Evolutionary conservation across 192 early-diverging fungal species (phyloP), one percentile per base, ranked within the genome.

Genomic region (Linderina pennispora): DNA sequence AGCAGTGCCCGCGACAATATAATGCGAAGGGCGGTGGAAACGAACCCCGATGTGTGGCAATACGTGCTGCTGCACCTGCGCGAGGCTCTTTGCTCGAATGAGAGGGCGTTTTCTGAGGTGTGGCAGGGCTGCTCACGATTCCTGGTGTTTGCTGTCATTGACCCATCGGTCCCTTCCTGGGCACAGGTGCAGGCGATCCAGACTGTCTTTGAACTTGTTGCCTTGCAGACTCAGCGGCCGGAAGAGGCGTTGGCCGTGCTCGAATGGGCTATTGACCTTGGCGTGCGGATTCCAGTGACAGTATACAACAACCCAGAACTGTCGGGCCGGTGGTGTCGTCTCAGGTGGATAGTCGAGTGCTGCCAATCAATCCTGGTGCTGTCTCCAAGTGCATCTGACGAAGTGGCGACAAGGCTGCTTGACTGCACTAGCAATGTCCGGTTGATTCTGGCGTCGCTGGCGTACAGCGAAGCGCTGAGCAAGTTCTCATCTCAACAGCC

Each of bases 121-220:
- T 63, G 61, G 61, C 21, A 0, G 2, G 45, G 37, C 17, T 17
- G 44, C 4, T 34, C 28, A 11, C 44, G 32, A 8, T 36, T 63
- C 23, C 28, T 55, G 3, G 44, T 36, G 33, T 51, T 43, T n/a
- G 53, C 38, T 0, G 20, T 51, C 3, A 16, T 52, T 28, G 61
- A 63, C 34, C 53, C 53, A 0, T 51, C 61, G 2, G 61, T 63
- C 11, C 53, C 61, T 11, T 41, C 39, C 9, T 63, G 61, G 61
- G 61, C 53, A 10, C 61, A 63, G 32, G 34, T 37, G 32, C 36
- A 28, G 22, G 34, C 46, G 8, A 32, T 55, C 13, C 8, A 44
- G 17, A 17, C 22, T 24, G 23, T 52, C 3, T 56, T 55, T 40
- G 39, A 39, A 22, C 14, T 40, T 15, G 13, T 11, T 5, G 28